Evolutionary conservation across 257 asterid species (phyloP).

Genomic region (Lithospermum erythrorhizon): DNA sequence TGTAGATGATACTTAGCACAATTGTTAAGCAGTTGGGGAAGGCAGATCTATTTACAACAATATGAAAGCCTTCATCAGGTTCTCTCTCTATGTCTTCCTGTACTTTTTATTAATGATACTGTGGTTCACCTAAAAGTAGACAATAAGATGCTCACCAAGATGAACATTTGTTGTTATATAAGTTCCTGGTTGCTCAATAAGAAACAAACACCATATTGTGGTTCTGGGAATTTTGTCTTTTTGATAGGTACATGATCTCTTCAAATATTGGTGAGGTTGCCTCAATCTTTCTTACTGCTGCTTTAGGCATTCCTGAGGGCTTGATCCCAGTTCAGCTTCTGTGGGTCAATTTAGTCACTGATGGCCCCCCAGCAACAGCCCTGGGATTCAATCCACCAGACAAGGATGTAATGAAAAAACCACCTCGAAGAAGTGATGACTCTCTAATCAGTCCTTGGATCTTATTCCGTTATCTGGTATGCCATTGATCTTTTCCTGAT

Average conservation of each 20-base stretch:
- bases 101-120: too few species aligned
- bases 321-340: constrained; percentile 96
- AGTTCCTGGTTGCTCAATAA: too few species aligned
- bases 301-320: constrained; percentile 95
- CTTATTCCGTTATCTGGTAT: constrained; percentile 81
- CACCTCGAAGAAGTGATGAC: constrained; percentile 87
- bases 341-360: constrained; percentile 96
- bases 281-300: constrained; percentile 85
- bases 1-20: constrained; percentile 93
- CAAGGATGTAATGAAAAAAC: constrained; percentile 86
- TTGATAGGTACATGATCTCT: constrained; percentile 99
- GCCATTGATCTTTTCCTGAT: constrained; percentile 3
- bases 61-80: constrained; percentile 99
- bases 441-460: constrained; percentile 94
- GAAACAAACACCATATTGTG: too few species aligned
- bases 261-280: constrained; percentile 98
- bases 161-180: too few species aligned
- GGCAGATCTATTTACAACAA: constrained; percentile 76
- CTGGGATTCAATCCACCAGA: constrained; percentile 99
- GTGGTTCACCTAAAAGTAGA: too few species aligned
- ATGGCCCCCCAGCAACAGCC: constrained; percentile 99
- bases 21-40: constrained; percentile 98
- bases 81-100: background rate
- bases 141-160: too few species aligned
- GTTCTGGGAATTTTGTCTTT: too few species aligned